Evolutionary conservation across 2,329 filamentous ascomycete species (phyloP).

Genomic region (Neospermospora avenae): DNA sequence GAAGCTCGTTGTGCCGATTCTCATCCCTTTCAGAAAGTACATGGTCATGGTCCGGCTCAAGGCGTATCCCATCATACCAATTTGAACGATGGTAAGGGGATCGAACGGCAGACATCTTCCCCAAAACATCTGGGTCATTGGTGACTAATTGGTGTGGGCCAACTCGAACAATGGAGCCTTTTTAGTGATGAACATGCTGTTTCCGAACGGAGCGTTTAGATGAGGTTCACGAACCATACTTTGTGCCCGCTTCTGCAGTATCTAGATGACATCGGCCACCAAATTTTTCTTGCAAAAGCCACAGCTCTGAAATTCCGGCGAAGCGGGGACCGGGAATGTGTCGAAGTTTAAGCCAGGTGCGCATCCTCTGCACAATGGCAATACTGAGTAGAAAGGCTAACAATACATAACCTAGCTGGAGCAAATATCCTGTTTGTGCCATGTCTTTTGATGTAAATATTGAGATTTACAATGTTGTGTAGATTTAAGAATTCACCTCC

Average conservation of each 20-base stretch:
- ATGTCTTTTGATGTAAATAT: too few relatives aligned
- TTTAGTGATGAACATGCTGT: neutral
- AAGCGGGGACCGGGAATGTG: neutral
- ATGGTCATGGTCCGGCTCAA: constrained; percentile 51
- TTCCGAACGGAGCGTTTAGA: neutral
- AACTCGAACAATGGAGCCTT: constrained; percentile 38
- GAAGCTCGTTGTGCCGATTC: constrained; percentile 40
- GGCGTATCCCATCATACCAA: constrained; percentile 47
- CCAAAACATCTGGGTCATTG: constrained; percentile 40
- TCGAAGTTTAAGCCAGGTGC: neutral
- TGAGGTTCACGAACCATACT: constrained; percentile 1
- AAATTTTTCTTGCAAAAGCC: neutral
- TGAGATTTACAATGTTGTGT: too few relatives aligned
- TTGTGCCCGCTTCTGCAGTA: neutral
- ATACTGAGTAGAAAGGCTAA: neutral
- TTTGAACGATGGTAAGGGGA: constrained; percentile 38
- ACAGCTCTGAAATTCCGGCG: neutral
- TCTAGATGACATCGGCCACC: neutral
- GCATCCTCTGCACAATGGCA: neutral
- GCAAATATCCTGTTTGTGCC: too few relatives aligned
- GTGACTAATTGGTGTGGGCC: constrained; percentile 42
- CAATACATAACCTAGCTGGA: neutral
- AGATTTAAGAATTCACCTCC: too few relatives aligned
- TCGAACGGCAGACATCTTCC: constrained; percentile 39
- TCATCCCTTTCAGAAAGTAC: constrained; percentile 50